These are phyloP conservation scores for Aaosphaeria arxii DNA, from an alignment of 2,329 filamentous ascomycete species.

Conservation along the genomic window DNA sequence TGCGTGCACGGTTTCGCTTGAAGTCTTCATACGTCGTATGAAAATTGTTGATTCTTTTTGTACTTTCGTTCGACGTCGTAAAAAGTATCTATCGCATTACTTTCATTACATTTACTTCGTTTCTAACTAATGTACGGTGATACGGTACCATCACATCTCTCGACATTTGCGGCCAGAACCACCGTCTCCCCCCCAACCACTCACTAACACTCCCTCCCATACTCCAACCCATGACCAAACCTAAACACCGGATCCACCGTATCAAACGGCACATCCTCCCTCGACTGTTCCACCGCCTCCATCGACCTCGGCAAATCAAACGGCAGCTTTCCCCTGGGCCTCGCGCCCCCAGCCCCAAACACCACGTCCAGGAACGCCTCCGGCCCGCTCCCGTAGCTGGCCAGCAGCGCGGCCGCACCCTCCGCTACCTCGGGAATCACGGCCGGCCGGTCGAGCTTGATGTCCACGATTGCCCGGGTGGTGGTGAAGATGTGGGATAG, in stretches of 20 bases:
- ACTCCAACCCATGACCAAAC: conserved; percentile 35
- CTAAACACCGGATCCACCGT: conserved; percentile 33
- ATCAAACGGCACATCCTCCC: conserved; percentile 38
- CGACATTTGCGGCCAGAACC: too few relatives aligned
- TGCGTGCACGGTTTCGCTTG: too few relatives aligned
- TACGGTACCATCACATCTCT: too few relatives aligned
- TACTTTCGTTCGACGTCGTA: too few relatives aligned
- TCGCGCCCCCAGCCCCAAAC: conserved; percentile 34
- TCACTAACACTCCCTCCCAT: conserved; percentile 12
- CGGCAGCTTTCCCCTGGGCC: conserved; percentile 44
- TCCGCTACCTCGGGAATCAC: conserved; percentile 44
- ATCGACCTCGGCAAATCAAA: conserved; percentile 49
- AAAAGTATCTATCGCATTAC: too few relatives aligned
- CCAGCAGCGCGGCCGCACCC: conserved; percentile 37
- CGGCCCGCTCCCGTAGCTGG: conserved; percentile 39
- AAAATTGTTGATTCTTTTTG: too few relatives aligned
- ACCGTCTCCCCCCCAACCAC: not conserved
- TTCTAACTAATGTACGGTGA: too few relatives aligned
- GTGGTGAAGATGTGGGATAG: conserved; percentile 39
- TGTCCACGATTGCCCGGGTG: conserved; percentile 42
- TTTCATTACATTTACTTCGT: too few relatives aligned
- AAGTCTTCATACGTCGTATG: too few relatives aligned
- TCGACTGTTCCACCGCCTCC: conserved; percentile 39
- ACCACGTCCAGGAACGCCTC: conserved; percentile 47
- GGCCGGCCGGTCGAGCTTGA: conserved; percentile 45